Conservation (phyloP, 2,329 filamentous ascomycete species). For the Arthroderma sp. region DNA sequence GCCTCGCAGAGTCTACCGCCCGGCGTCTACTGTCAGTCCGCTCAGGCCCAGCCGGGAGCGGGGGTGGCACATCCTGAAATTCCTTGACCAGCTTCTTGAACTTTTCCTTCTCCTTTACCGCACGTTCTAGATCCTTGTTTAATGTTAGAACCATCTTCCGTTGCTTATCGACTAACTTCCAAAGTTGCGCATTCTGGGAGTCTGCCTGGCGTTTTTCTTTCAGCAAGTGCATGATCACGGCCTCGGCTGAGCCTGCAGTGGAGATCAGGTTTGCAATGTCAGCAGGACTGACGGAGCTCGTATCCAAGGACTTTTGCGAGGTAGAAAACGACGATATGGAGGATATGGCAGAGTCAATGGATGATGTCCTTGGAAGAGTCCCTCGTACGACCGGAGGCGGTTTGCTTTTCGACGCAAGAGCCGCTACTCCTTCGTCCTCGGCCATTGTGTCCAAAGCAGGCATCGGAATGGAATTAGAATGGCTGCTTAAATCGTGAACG, state of each 20-base stretch:
- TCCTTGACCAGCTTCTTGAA: constrained; percentile 89
- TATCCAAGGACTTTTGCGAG: constrained; percentile 43
- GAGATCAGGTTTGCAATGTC: constrained; percentile 71
- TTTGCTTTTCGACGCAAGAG: no score
- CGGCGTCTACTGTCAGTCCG: no score
- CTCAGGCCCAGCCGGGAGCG: constrained; percentile 1
- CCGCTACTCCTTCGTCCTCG: no score
- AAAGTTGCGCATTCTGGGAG: constrained; percentile 83
- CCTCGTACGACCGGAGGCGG: no score
- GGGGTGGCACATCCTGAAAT: constrained; percentile 24
- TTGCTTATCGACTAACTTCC: constrained; percentile 94
- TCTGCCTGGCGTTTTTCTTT: constrained; percentile 84
- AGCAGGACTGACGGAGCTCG: constrained; percentile 44
- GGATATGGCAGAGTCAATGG: constrained; percentile 88
- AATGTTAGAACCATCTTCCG: constrained; percentile 82
- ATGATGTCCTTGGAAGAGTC: constrained; percentile 57
- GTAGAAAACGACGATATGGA: constrained; percentile 51
- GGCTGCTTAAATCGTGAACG: no score
- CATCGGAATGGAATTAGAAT: no score
- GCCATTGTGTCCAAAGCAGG: no score
- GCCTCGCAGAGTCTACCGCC: no score
- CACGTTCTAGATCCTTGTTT: constrained; percentile 85
- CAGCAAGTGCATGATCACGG: constrained; percentile 72
- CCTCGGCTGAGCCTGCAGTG: constrained; percentile 77
- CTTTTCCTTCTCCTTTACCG: constrained; percentile 85